These are phyloP conservation scores for Pyrus hybrid DNA, from an alignment of 331 rosid species.

Conservation along the genomic window DNA sequence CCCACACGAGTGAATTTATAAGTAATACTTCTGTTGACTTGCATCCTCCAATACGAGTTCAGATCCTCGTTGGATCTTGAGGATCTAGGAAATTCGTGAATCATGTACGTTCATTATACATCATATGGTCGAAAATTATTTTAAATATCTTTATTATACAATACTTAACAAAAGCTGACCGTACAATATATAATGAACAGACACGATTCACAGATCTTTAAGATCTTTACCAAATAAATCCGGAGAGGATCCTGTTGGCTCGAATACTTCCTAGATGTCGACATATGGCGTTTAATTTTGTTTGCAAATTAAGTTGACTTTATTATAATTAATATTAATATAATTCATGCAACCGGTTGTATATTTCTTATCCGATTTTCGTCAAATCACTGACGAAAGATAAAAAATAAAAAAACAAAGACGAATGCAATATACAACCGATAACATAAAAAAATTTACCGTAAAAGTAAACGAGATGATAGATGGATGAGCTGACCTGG, in stretches of 20 bases:
- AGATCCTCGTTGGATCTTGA: too few species aligned
- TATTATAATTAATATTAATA: too few species aligned
- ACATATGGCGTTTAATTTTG: neutral
- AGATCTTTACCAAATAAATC: too few species aligned
- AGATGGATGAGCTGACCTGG: slow-evolving; percentile 35
- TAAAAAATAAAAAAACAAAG: neutral
- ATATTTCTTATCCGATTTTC: too few species aligned
- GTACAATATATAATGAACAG: too few species aligned
- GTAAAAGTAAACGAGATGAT: neutral
- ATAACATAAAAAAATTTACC: neutral
- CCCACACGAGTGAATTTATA: too few species aligned
- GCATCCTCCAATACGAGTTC: neutral
- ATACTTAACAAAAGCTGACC: too few species aligned
- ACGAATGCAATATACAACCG: neutral
- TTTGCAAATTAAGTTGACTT: neutral
- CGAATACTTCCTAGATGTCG: neutral
- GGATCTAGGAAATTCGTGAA: rapidly evolving
- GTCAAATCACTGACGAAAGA: neutral
- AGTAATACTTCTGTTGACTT: neutral
- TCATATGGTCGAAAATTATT: too few species aligned
- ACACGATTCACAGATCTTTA: too few species aligned
- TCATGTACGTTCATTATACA: rapidly evolving
- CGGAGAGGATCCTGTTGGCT: too few species aligned
- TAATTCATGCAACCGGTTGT: neutral
- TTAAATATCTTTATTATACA: too few species aligned